phyloP scores from a whole-genome alignment of 208 protist species.

The Angomonas ambiguus region DNA sequence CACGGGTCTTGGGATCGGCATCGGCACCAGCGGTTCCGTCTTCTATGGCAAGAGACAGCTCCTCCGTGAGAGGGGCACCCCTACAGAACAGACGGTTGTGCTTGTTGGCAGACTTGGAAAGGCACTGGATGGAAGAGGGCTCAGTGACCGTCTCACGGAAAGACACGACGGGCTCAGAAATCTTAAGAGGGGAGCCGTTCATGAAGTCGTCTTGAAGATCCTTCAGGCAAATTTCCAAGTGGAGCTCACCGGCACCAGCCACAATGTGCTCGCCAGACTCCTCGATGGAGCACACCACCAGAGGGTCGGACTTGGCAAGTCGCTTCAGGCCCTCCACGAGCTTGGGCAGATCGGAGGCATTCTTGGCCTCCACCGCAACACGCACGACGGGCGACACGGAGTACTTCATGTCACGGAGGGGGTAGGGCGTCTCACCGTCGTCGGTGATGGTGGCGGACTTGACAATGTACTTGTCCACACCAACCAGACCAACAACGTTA shows the following conservation, averaged over 20 bases:
- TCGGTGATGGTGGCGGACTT: conserved; percentile 98
- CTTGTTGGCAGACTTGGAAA: conserved; percentile 95
- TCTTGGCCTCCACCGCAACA: conserved; percentile 97
- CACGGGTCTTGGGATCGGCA: conserved; percentile 91
- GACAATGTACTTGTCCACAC: conserved; percentile 98
- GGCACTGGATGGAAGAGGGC: conserved; percentile 92
- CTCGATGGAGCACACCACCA: conserved; percentile 93
- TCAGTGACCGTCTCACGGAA: conserved; percentile 98
- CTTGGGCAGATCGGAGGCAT: conserved; percentile 96
- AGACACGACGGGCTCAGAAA: conserved; percentile 97
- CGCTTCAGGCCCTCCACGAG: conserved; percentile 98
- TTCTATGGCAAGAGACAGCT: conserved; percentile 94
- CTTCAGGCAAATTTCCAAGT: conserved; percentile 99
- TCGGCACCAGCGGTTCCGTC: conserved; percentile 72
- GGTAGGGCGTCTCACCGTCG: conserved; percentile 52
- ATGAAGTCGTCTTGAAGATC: conserved; percentile 98
- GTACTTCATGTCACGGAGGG: conserved; percentile 98
- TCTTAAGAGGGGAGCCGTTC: conserved; percentile 91
- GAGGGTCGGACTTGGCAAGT: conserved; percentile 96
- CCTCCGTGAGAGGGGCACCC: conserved; percentile 91
- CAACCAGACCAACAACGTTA: conserved; percentile 98
- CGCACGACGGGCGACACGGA: conserved; percentile 98
- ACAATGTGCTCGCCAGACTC: conserved; percentile 99
- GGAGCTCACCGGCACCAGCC: conserved; percentile 98
- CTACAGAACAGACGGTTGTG: conserved; percentile 98